Conservation (phyloP, 257 asterid species). For the Nicotiana tomentosiformis region DNA sequence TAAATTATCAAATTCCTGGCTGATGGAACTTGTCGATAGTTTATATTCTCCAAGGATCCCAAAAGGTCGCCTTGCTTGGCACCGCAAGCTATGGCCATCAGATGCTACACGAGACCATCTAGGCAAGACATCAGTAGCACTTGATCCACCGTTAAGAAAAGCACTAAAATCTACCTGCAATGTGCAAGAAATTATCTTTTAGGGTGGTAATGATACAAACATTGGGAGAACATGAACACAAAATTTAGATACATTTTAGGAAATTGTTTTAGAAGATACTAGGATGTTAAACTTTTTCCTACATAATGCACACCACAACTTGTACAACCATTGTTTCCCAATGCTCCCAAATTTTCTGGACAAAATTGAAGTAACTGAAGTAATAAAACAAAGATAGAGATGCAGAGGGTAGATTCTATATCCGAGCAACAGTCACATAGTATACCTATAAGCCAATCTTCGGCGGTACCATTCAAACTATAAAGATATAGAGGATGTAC, state of each 20-base stretch:
- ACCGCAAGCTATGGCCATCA: slow-evolving; percentile 35
- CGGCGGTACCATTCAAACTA: background rate
- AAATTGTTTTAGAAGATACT: background rate
- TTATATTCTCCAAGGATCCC: slow-evolving; percentile 44
- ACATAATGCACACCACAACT: background rate
- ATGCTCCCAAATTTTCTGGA: background rate
- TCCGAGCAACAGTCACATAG: background rate
- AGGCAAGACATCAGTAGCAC: slow-evolving; percentile 28
- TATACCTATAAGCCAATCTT: background rate
- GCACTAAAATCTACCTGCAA: slow-evolving; percentile 59
- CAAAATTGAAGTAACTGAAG: background rate
- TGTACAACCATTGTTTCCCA: background rate
- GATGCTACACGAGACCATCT: slow-evolving; percentile 35
- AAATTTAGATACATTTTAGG: background rate
- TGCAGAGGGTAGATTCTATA: background rate
- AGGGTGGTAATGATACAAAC: background rate
- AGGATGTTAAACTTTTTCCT: background rate
- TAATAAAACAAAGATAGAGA: background rate
- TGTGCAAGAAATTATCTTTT: background rate
- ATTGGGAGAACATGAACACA: background rate
- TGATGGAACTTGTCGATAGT: slow-evolving; percentile 32
- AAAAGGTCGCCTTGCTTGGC: slow-evolving; percentile 56
- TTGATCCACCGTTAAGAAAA: slow-evolving; percentile 43
- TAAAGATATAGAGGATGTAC: background rate
- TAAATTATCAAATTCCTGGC: slow-evolving; percentile 70